Evolutionary conservation across 164 flowering plant species (phyloP).

Genomic region (Protea cynaroides): DNA sequence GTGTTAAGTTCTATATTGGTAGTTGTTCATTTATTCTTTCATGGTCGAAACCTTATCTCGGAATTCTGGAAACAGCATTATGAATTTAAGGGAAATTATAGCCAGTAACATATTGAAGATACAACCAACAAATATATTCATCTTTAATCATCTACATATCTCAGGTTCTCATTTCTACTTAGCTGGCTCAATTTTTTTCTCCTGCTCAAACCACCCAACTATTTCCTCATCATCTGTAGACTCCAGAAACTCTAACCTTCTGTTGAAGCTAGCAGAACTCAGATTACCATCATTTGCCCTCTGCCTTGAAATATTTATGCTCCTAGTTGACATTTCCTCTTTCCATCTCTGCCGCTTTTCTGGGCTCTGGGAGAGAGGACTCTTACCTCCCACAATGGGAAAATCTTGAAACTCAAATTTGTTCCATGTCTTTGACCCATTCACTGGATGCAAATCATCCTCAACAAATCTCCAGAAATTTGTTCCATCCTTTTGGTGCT

Average conservation of each 20-base stretch:
- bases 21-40: too few species aligned
- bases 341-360: constrained; percentile 44
- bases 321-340: constrained; percentile 34
- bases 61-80: too few species aligned
- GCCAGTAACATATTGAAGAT: too few species aligned
- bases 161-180: not conserved
- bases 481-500: constrained; percentile 7
- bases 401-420: constrained; percentile 34
- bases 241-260: constrained; percentile 16
- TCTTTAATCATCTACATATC: not conserved
- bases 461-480: constrained; percentile 30
- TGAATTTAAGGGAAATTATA: too few species aligned
- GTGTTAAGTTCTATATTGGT: too few species aligned
- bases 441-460: constrained; percentile 20
- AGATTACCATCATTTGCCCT: constrained; percentile 18
- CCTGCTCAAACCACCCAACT: constrained; percentile 61
- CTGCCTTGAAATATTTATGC: constrained; percentile 9
- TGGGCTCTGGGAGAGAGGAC: constrained; percentile 33
- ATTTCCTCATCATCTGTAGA: constrained; percentile 51
- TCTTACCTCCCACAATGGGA: constrained; percentile 55
- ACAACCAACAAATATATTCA: too few species aligned
- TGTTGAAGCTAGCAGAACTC: constrained; percentile 6
- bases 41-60: too few species aligned
- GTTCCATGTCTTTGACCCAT: constrained; percentile 10
- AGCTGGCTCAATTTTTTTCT: constrained; percentile 10